Evolutionary conservation across 1,139 yeast species (phyloP).

Genomic region (Lodderomyces orthopsilosis): DNA sequence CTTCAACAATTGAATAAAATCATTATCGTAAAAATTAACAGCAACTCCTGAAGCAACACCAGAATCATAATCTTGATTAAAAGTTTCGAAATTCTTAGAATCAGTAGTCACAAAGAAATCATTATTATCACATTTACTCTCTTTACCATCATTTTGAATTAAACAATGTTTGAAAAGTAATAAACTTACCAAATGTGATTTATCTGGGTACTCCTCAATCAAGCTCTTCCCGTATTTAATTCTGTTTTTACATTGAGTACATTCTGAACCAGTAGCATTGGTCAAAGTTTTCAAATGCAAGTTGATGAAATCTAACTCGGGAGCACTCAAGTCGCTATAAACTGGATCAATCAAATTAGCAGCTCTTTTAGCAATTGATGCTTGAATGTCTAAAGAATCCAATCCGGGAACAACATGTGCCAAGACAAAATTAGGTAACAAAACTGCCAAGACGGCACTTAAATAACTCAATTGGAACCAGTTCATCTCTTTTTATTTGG

Average conservation of each 20-base stretch:
- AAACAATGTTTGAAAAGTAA: slow-evolving; percentile 38
- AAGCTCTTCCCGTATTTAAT: slow-evolving; percentile 30
- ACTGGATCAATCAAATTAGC: slow-evolving; percentile 24
- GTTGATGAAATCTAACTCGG: slow-evolving; percentile 33
- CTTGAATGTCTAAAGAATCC: slow-evolving; percentile 17
- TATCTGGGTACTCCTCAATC: slow-evolving; percentile 29
- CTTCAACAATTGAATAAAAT: slow-evolving; percentile 36
- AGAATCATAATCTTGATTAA: slow-evolving; percentile 20
- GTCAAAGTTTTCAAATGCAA: slow-evolving; percentile 26
- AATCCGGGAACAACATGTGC: slow-evolving; percentile 23
- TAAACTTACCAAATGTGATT: slow-evolving; percentile 36
- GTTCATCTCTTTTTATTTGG: neutral
- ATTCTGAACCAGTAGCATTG: slow-evolving; percentile 29
- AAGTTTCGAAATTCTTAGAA: slow-evolving; percentile 18
- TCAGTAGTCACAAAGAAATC: slow-evolving; percentile 43
- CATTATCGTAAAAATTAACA: slow-evolving; percentile 39
- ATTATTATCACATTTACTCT: slow-evolving; percentile 31
- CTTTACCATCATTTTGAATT: slow-evolving; percentile 26
- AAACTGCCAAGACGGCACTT: neutral
- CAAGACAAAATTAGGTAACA: slow-evolving; percentile 1
- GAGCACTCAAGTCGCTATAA: slow-evolving; percentile 21
- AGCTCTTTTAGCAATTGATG: slow-evolving; percentile 19
- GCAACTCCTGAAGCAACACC: slow-evolving; percentile 23
- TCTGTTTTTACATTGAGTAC: slow-evolving; percentile 37
- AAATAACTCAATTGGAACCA: slow-evolving; percentile 1